These are phyloP conservation scores for Mycena belliarum DNA, from an alignment of 768 basidiomycete genomes.

Conservation along the genomic window DNA sequence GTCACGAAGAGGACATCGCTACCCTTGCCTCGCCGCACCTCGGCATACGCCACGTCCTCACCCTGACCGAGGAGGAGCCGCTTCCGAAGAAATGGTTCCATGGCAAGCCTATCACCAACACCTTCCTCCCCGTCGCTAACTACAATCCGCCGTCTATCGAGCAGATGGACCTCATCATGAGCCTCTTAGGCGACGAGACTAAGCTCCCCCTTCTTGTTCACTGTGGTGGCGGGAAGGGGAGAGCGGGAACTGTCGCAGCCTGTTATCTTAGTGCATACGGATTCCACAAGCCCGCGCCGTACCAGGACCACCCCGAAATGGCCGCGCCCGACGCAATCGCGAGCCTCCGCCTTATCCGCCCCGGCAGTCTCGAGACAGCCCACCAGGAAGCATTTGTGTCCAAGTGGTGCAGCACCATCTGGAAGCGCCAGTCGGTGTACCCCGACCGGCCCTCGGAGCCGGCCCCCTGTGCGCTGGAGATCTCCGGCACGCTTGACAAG, in stretches of 20 bases:
- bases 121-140: constrained; percentile 57
- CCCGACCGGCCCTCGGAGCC: constrained; percentile 55
- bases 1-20: constrained; percentile 48
- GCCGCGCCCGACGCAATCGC: constrained; percentile 50
- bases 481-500: constrained; percentile 41
- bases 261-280: constrained; percentile 62
- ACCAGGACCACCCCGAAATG: constrained; percentile 47
- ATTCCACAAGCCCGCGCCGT: constrained; percentile 43
- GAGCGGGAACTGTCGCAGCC: constrained; percentile 62
- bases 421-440: constrained; percentile 56
- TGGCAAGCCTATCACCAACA: constrained; percentile 46
- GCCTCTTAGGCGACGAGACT: constrained; percentile 42
- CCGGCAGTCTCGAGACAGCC: constrained; percentile 57
- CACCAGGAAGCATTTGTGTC: constrained; percentile 60
- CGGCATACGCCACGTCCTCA: constrained; percentile 60
- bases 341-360: constrained; percentile 49
- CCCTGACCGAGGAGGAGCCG: constrained; percentile 59
- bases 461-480: constrained; percentile 43
- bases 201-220: constrained; percentile 57
- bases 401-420: constrained; percentile 58
- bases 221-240: constrained; percentile 64
- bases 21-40: constrained; percentile 45
- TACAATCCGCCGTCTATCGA: constrained; percentile 56
- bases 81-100: constrained; percentile 49
- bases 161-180: constrained; percentile 59